Percentiles rank a stretch among this genome's conserved stretches.
Evolutionary conservation across 164 flowering plant species (phyloP).

Genomic region (Vitis rotundifolia): DNA sequence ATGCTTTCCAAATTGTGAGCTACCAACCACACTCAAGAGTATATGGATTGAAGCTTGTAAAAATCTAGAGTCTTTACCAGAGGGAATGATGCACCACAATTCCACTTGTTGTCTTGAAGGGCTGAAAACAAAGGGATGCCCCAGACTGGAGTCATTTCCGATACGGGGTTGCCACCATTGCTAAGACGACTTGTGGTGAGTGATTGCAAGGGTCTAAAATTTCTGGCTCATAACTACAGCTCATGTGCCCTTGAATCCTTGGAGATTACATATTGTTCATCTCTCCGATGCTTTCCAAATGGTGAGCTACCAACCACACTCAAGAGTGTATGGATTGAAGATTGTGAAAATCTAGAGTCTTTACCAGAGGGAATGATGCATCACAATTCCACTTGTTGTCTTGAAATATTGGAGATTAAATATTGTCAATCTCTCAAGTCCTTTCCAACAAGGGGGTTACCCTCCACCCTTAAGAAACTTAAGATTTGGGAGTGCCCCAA

Average conservation of each 20-base stretch:
- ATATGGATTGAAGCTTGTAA: too few relatives aligned
- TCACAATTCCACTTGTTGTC: neutral
- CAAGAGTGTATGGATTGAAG: neutral
- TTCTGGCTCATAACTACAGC: too few relatives aligned
- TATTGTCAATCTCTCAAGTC: neutral
- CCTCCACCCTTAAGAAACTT: neutral
- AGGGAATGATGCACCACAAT: too few relatives aligned
- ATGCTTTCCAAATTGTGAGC: too few relatives aligned
- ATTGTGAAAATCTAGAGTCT: neutral
- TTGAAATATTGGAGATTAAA: neutral
- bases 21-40: too few relatives aligned
- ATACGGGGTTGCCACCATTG: too few relatives aligned
- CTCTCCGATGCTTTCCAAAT: neutral
- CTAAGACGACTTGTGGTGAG: too few relatives aligned
- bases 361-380: conserved; percentile 3
- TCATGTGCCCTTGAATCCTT: neutral
- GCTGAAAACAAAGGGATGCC: too few relatives aligned
- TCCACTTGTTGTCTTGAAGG: too few relatives aligned
- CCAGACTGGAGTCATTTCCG: too few relatives aligned
- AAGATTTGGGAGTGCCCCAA: neutral
- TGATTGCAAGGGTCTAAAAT: too few relatives aligned
- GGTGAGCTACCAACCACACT: neutral
- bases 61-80: too few relatives aligned
- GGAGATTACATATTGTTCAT: neutral
- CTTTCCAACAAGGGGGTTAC: neutral